Evolutionary conservation across 2,329 filamentous ascomycete species (phyloP).

Genomic region (Sphaerostilbella broomeana): DNA sequence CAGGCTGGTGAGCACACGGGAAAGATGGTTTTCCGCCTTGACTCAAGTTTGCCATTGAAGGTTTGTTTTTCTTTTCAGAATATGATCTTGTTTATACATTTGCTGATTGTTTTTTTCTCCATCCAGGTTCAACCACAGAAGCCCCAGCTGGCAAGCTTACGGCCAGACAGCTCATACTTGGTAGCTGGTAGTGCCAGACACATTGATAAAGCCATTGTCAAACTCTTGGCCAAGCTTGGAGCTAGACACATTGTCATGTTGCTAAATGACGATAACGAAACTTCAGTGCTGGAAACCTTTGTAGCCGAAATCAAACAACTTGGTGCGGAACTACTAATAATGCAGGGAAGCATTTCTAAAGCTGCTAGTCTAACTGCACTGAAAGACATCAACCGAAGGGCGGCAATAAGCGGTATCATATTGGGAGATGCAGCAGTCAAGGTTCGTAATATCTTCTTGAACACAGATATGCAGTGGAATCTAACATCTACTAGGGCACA

Average conservation of each 20-base stretch:
- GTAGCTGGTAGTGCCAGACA: background rate
- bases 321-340: slow-evolving; percentile 6
- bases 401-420: slow-evolving; percentile 5
- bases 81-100: background rate
- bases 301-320: slow-evolving; percentile 1
- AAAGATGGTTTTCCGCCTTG: slow-evolving; percentile 5
- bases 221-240: slow-evolving; percentile 8
- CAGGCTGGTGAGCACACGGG: slow-evolving; percentile 6
- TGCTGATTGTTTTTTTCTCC: background rate
- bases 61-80: background rate
- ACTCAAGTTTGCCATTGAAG: slow-evolving; percentile 8
- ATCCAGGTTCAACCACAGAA: slow-evolving; percentile 12
- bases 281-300: background rate
- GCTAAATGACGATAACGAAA: background rate
- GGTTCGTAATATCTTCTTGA: no score
- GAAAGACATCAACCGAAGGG: background rate
- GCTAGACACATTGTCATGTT: slow-evolving; percentile 5
- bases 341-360: slow-evolving; percentile 2
- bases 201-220: slow-evolving; percentile 4
- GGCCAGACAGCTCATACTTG: slow-evolving; percentile 9
- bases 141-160: slow-evolving; percentile 5
- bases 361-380: no score
- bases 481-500: no score
- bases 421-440: slow-evolving; percentile 1
- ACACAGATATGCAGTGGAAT: background rate